Evolutionary conservation across 768 basidiomycete genomes (phyloP).

Genomic region (Hygrophorus pudorinus): DNA sequence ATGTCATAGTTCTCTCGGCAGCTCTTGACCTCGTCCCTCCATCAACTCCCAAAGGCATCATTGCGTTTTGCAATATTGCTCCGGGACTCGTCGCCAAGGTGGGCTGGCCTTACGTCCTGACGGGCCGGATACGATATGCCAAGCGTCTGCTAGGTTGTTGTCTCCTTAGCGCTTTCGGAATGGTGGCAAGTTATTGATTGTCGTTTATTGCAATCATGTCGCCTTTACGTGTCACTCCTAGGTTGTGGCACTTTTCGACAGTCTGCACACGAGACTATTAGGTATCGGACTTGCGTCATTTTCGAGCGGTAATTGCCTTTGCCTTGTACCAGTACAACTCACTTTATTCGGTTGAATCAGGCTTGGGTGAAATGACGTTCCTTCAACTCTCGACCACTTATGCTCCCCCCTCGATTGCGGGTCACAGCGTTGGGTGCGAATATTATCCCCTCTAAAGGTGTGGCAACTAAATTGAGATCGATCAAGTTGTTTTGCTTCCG

Average conservation of each 20-base stretch:
- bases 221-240: slow-evolving; percentile 17
- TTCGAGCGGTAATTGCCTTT: slow-evolving; percentile 51
- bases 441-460: neutral
- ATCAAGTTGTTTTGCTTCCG: slow-evolving; percentile 79
- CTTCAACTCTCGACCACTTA: slow-evolving; percentile 87
- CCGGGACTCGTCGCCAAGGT: slow-evolving; percentile 83
- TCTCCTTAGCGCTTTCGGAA: slow-evolving; percentile 65
- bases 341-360: slow-evolving; percentile 24
- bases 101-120: slow-evolving; percentile 84
- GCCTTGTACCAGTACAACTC: neutral
- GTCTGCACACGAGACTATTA: slow-evolving; percentile 56
- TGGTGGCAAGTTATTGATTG: slow-evolving; percentile 54
- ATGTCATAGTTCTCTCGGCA: slow-evolving; percentile 94
- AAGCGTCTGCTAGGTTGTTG: slow-evolving; percentile 71
- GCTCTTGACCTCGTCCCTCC: slow-evolving; percentile 91
- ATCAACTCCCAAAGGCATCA: slow-evolving; percentile 88
- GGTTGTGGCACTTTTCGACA: slow-evolving; percentile 70
- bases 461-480: neutral
- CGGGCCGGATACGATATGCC: slow-evolving; percentile 76
- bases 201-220: neutral
- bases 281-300: slow-evolving; percentile 80
- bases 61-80: slow-evolving; percentile 91
- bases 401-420: slow-evolving; percentile 54
- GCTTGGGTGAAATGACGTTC: slow-evolving; percentile 91
- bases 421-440: slow-evolving; percentile 71